Conservation (phyloP, 2,329 filamentous ascomycete species). For the Talaromyces amestolkiae region DNA sequence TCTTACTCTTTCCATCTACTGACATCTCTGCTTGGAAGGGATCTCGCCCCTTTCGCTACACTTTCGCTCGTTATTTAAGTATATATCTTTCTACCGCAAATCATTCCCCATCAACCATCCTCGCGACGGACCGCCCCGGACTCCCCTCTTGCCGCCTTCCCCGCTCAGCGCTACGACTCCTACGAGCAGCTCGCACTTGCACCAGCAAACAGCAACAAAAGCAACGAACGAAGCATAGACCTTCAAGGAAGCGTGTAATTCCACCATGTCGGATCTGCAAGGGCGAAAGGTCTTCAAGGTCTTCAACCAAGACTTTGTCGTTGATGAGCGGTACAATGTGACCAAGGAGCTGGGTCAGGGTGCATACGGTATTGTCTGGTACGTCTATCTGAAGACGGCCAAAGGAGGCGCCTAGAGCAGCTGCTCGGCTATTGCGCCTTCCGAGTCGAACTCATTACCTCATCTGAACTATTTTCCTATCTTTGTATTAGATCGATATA, state of each 20-base stretch:
- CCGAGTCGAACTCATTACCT: not conserved
- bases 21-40: not conserved
- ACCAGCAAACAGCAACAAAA: not conserved
- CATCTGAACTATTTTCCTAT: not conserved
- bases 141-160: not conserved
- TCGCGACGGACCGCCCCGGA: not conserved
- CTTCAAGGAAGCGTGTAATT: not conserved
- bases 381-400: conserved; percentile 24
- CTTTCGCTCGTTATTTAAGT: not conserved
- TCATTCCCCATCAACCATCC: not conserved
- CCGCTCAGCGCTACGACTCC: not conserved
- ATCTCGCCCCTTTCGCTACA: not conserved
- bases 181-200: not conserved
- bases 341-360: conserved; percentile 98
- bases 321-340: conserved; percentile 96
- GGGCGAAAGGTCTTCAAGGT: conserved; percentile 96
- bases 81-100: not conserved
- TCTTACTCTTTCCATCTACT: not conserved
- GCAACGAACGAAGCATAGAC: conserved; percentile 4
- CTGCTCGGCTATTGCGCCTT: not conserved
- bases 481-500: not conserved
- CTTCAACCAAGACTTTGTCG: conserved; percentile 99
- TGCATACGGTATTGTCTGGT: conserved; percentile 99
- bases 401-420: not conserved
- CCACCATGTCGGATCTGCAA: conserved; percentile 57